phyloP scores from a whole-genome alignment of 352 stramenopile genomes.

The Phytopythium aichiense region DNA sequence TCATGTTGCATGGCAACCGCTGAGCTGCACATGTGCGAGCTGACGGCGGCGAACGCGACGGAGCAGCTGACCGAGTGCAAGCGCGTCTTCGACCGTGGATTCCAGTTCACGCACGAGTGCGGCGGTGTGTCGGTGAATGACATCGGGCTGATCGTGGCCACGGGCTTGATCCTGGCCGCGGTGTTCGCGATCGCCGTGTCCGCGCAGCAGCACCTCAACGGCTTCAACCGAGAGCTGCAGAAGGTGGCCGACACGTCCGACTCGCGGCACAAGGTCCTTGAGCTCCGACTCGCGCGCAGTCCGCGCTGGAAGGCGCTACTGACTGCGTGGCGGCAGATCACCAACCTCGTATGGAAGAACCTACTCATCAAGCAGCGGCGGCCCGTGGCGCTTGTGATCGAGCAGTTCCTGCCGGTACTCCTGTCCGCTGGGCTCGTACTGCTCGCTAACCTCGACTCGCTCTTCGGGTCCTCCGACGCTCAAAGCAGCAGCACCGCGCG shows the following conservation, averaged over 20 bases:
- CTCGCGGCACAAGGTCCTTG: constrained; percentile 1
- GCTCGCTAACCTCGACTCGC: constrained; percentile 52
- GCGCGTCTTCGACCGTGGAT: constrained; percentile 30
- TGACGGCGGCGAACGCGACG: constrained; percentile 12
- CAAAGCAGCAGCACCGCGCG: constrained; percentile 25
- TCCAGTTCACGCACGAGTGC: constrained; percentile 46
- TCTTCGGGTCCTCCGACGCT: constrained; percentile 15
- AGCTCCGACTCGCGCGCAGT: background rate
- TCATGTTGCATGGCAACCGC: constrained; percentile 33
- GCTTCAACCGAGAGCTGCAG: background rate
- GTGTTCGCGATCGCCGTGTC: constrained; percentile 18
- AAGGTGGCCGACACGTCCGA: constrained; percentile 8
- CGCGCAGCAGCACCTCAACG: constrained; percentile 9
- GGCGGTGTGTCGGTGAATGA: constrained; percentile 28
- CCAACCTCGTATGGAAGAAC: constrained; percentile 80
- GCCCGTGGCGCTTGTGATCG: constrained; percentile 43
- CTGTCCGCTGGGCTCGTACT: constrained; percentile 45
- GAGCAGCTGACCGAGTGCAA: constrained; percentile 24
- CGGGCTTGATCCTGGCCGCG: background rate
- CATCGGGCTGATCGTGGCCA: constrained; percentile 20
- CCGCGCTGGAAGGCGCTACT: constrained; percentile 9
- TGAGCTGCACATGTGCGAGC: constrained; percentile 23
- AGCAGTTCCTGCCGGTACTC: constrained; percentile 56
- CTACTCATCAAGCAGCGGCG: constrained; percentile 37
- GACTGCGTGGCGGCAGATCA: constrained; percentile 38